These are phyloP conservation scores for Globisporangium nagaii DNA, from an alignment of 352 stramenopile species.

Conservation along the genomic window DNA sequence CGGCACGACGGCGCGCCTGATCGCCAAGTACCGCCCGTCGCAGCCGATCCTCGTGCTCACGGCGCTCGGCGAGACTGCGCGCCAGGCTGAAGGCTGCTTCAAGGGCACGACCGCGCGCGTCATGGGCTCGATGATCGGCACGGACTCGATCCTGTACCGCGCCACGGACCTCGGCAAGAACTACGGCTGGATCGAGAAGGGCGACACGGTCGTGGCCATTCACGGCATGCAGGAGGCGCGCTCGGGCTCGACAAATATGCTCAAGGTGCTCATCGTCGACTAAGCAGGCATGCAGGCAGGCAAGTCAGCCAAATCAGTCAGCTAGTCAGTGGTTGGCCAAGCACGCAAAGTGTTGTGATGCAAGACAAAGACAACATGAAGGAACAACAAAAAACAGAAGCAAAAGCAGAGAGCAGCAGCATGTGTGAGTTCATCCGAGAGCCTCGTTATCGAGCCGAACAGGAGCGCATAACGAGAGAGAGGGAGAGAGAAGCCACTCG, in stretches of 20 bases:
- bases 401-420: neutral
- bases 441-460: neutral
- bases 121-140: slow-evolving; percentile 87
- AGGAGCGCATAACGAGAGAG: neutral
- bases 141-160: slow-evolving; percentile 87
- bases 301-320: neutral
- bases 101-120: slow-evolving; percentile 64
- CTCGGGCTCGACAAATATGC: slow-evolving; percentile 88
- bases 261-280: slow-evolving; percentile 88
- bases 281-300: slow-evolving; percentile 26
- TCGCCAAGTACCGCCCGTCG: slow-evolving; percentile 93
- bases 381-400: neutral
- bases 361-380: neutral
- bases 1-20: slow-evolving; percentile 90
- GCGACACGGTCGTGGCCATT: slow-evolving; percentile 85
- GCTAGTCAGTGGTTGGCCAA: no score
- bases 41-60: slow-evolving; percentile 85
- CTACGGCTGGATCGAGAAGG: slow-evolving; percentile 82
- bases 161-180: slow-evolving; percentile 85
- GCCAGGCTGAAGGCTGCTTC: slow-evolving; percentile 61
- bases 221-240: slow-evolving; percentile 87
- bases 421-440: neutral
- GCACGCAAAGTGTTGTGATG: no score
- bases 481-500: no score
- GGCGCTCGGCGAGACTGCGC: slow-evolving; percentile 42